Conservation (phyloP, 345 rosid genomes). For the Draba incana region DNA sequence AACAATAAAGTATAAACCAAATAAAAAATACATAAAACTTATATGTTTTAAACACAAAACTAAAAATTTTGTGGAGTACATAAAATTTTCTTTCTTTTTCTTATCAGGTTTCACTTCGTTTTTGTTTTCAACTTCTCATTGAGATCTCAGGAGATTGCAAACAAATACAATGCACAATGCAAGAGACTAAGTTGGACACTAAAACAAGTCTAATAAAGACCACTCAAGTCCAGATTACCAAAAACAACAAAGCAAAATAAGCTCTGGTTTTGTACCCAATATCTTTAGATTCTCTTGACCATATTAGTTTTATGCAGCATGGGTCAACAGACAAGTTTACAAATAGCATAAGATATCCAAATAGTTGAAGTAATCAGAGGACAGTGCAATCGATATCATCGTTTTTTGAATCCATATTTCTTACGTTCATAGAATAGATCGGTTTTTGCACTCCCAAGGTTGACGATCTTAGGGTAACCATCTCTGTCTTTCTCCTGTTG, state of each 20-base stretch:
- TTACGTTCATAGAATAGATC: conserved; percentile 67
- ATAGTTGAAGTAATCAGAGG: conserved; percentile 32
- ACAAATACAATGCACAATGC: conserved; percentile 20
- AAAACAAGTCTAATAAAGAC: conserved; percentile 5
- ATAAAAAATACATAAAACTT: too few relatives aligned
- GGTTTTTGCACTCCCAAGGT: conserved; percentile 70
- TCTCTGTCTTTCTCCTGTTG: conserved; percentile 77
- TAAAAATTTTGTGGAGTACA: too few relatives aligned
- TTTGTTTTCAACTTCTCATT: too few relatives aligned
- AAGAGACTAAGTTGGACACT: not conserved
- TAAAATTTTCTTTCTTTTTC: too few relatives aligned
- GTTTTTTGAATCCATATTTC: conserved; percentile 68
- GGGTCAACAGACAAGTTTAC: conserved; percentile 24
- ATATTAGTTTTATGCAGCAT: conserved; percentile 10
- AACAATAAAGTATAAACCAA: too few relatives aligned
- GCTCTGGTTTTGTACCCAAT: conserved; percentile 7
- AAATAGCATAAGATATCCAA: conserved; percentile 23
- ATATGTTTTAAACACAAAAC: too few relatives aligned
- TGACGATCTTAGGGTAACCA: conserved; percentile 70
- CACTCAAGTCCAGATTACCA: conserved; percentile 4
- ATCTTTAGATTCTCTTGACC: conserved; percentile 16
- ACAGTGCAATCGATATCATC: conserved; percentile 17
- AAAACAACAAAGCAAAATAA: conserved; percentile 22
- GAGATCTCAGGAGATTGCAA: not conserved
- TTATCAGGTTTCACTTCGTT: too few relatives aligned